Conservation (phyloP, 2,329 filamentous ascomycete species). For the Leptographium wingfieldii region DNA sequence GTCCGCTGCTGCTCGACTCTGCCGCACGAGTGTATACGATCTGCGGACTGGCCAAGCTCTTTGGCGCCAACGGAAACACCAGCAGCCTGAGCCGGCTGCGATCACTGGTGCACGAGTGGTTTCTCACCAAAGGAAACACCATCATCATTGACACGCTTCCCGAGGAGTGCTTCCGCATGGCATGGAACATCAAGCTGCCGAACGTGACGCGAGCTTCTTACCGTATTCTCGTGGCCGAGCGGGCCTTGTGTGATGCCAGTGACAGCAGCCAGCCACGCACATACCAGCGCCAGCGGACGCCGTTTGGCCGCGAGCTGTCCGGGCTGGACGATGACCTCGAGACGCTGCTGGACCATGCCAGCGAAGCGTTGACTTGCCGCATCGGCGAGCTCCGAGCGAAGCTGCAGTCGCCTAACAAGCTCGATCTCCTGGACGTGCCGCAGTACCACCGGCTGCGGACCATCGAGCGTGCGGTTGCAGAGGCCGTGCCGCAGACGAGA, state of each 20-base stretch:
- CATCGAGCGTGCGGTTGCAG: not conserved
- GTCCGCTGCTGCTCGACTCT: conserved; percentile 45
- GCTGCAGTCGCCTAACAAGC: not conserved
- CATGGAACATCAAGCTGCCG: conserved; percentile 30
- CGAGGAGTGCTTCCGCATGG: conserved; percentile 47
- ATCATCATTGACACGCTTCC: conserved; percentile 51
- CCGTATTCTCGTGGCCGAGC: conserved; percentile 49
- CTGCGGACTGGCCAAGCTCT: conserved; percentile 46
- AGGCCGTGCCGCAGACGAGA: not conserved
- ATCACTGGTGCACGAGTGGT: conserved; percentile 44
- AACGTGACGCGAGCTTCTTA: conserved; percentile 37
- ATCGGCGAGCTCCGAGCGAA: conserved; percentile 16
- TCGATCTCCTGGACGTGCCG: not conserved
- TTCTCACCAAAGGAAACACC: conserved; percentile 39
- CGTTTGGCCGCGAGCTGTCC: conserved; percentile 31
- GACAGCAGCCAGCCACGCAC: conserved; percentile 3
- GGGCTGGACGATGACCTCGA: conserved; percentile 45
- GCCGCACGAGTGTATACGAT: conserved; percentile 55
- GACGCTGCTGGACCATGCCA: conserved; percentile 33
- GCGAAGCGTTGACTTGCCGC: conserved; percentile 36
- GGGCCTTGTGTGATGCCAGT: conserved; percentile 34
- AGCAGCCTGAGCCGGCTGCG: conserved; percentile 14
- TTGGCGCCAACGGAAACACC: conserved; percentile 24
- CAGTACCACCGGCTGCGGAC: not conserved
- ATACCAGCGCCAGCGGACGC: not conserved